Evolutionary conservation across 1,284 basidiomycete genomes (phyloP), one percentile per base, ranked within the genome.

Genomic region (Mycena sp.): DNA sequence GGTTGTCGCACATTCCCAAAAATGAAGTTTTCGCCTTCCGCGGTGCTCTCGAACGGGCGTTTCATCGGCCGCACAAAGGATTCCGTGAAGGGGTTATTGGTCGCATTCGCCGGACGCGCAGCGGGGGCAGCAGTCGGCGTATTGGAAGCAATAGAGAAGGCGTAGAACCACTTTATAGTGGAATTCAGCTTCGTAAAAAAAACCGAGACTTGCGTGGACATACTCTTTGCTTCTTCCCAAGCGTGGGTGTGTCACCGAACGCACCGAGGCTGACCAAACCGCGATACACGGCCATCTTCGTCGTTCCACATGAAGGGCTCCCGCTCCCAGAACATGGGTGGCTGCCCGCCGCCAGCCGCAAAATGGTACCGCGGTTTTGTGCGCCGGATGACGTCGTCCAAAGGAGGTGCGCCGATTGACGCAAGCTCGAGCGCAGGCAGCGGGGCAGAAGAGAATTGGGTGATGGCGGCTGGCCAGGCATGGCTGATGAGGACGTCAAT

Each of bases 281-380:
- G 83, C 35, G 90, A 88, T 44, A 92, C 77, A 61, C 92, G 83
- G 67, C 86, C 88, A 19, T 80, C 78, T 58, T 89, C 87, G 35
- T 89, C 89, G 32, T 87, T 84, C 95, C 95, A 98, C 6, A 86
- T 77, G 73, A 89, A 96, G 3, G 96, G 95, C 68, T 97, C 95
- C 56, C 95, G 81, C 75, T 98, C 96, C 95, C 95, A 98, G 75
- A 96, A 98, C 64, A 82, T 82, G 1, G 88, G 83, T 16, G 83
- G 84, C 30, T 74, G 77, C 37, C 82, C 87, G 56, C 78, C 86
- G 48, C 85, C 84, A 66, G 84, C 88, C 17, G 88, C 82, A 72
- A 95, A 92, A 72, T 94, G 90, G 75, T 95, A 95, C 49, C 90
- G 84, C 1, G 93, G 92, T 69, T 89, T 90, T 48, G 83, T 83